A percentile compares a stretch with the other conserved stretches of the same genome.
Conservation (phyloP, 73 alveolate genomes). For the Blepharisma japonicum region DNA sequence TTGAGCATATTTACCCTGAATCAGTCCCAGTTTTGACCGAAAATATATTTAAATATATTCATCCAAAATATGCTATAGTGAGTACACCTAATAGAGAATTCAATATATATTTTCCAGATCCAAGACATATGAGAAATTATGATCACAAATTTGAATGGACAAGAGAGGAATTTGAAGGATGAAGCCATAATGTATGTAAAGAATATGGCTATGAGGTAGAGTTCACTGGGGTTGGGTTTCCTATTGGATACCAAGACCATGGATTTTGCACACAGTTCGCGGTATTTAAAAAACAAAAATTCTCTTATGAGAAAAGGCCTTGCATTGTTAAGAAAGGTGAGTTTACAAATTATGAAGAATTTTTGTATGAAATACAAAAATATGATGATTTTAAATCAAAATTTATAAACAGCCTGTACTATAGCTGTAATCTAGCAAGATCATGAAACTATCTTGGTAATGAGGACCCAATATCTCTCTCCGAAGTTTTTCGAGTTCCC, state of each 20-base stretch:
- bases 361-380: neutral
- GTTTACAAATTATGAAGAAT: no score
- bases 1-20: conserved; percentile 12
- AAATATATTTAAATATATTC: neutral
- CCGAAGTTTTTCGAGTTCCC: neutral
- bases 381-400: neutral
- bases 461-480: neutral
- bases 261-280: conserved; percentile 22
- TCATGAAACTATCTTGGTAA: neutral
- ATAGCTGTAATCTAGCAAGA: neutral
- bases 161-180: neutral
- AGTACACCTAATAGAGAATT: conserved; percentile 19
- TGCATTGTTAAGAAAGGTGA: no score
- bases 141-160: conserved; percentile 29
- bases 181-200: neutral
- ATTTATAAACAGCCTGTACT: neutral
- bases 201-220: neutral
- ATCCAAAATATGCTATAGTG: neutral
- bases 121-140: neutral
- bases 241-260: neutral
- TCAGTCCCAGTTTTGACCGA: neutral
- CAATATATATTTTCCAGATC: conserved; percentile 16
- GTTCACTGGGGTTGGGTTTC: conserved; percentile 26
- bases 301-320: neutral
- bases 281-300: neutral